A percentile compares a stretch with the other conserved stretches of the same genome.
Evolutionary conservation across 2,329 filamentous ascomycete species (phyloP).

Genomic region (Talaromyces sp.): DNA sequence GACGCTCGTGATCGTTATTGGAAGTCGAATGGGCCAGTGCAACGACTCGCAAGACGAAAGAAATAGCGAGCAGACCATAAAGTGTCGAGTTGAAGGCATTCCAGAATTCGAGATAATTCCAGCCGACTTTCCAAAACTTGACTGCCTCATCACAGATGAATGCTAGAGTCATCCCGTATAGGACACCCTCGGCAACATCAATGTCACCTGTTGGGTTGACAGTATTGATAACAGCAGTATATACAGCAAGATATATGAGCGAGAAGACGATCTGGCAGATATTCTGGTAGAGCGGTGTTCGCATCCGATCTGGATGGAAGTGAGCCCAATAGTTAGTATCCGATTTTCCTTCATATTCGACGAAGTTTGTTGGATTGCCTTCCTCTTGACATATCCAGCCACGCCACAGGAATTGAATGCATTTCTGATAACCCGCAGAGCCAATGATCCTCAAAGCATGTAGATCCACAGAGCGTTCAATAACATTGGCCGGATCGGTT

Average conservation of each 20-base stretch:
- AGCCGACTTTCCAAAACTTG: slow-evolving; percentile 93
- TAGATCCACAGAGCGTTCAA: slow-evolving; percentile 91
- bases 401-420: slow-evolving; percentile 87
- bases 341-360: slow-evolving; percentile 82
- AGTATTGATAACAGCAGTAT: slow-evolving; percentile 90
- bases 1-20: slow-evolving; percentile 54
- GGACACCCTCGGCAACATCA: slow-evolving; percentile 77
- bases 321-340: slow-evolving; percentile 78
- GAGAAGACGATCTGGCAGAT: slow-evolving; percentile 83
- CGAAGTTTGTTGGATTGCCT: slow-evolving; percentile 82
- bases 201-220: slow-evolving; percentile 84
- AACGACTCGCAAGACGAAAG: slow-evolving; percentile 76
- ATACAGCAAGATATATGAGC: slow-evolving; percentile 78
- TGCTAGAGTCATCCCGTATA: slow-evolving; percentile 89
- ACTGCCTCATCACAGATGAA: slow-evolving; percentile 85
- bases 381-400: slow-evolving; percentile 98
- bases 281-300: slow-evolving; percentile 91
- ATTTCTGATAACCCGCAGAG: slow-evolving; percentile 93
- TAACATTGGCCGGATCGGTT: slow-evolving; percentile 78
- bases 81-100: slow-evolving; percentile 89
- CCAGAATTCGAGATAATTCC: slow-evolving; percentile 93
- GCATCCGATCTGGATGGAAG: slow-evolving; percentile 92
- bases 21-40: slow-evolving; percentile 67
- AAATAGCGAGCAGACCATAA: slow-evolving; percentile 76
- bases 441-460: slow-evolving; percentile 88